Percentiles rank a stretch among this genome's conserved stretches.
phyloP scores from a whole-genome alignment of 352 stramenopile species.

The Nothophytophthora sp. region DNA sequence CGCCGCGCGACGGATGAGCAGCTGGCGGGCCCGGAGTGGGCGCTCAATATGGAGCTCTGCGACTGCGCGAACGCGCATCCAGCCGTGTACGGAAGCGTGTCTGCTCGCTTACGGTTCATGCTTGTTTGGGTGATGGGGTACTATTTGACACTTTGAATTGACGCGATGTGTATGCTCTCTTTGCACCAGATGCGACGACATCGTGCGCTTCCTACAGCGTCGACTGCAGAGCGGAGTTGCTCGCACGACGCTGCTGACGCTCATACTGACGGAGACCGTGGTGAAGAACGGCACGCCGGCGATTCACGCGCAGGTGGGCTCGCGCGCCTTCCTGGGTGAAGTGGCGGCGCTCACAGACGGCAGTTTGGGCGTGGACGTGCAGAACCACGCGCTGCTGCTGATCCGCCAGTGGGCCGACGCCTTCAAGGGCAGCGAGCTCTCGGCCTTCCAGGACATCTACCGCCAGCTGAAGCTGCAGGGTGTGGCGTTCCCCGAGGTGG shows the following conservation, averaged over 20 bases:
- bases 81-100: slow-evolving; percentile 27
- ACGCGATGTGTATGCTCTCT: not conserved
- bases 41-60: slow-evolving; percentile 73
- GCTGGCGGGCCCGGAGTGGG: slow-evolving; percentile 60
- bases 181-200: slow-evolving; percentile 50
- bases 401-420: slow-evolving; percentile 85
- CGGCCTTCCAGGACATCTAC: slow-evolving; percentile 78
- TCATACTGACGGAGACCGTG: slow-evolving; percentile 70
- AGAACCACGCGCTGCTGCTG: slow-evolving; percentile 71
- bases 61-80: slow-evolving; percentile 61
- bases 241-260: slow-evolving; percentile 46
- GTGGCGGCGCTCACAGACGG: slow-evolving; percentile 70
- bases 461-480: slow-evolving; percentile 77
- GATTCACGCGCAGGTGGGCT: slow-evolving; percentile 59
- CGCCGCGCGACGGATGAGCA: slow-evolving; percentile 51
- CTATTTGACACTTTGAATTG: no score
- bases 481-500: slow-evolving; percentile 63
- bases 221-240: slow-evolving; percentile 55
- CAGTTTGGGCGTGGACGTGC: slow-evolving; percentile 68
- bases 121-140: no score
- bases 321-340: slow-evolving; percentile 65
- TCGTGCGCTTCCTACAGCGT: slow-evolving; percentile 59
- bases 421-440: slow-evolving; percentile 47
- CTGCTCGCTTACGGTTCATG: no score
- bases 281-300: slow-evolving; percentile 77